Base-by-base conservation (phyloP, 768 basidiomycete species). In the Collybia sordida region DNA sequence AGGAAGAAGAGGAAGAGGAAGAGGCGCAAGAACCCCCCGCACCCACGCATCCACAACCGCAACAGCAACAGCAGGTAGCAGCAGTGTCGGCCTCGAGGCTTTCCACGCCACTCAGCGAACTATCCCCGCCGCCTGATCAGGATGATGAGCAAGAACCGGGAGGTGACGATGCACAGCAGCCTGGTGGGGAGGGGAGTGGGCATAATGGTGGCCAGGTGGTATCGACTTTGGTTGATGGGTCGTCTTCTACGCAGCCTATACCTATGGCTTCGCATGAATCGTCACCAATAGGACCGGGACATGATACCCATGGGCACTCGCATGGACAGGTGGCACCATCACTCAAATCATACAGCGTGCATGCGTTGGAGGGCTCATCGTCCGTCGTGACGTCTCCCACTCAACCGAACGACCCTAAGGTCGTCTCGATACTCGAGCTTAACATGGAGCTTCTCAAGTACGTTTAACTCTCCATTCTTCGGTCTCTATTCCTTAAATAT, bases 61-160 rank as follows among this genome's bases (percentile, higher is more conserved):
- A n/a, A n/a, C n/a, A n/a, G n/a, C n/a, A n/a, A n/a, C 19, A 50
- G 38, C 56, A 60, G 44, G 60, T 56, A 42, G 65, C 62, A n/a
- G n/a, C n/a, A n/a, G n/a, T n/a, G n/a, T 12, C 58, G 47, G 59
- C 65, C 12, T 86, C 85, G 48, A 72, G 82, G 24, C 75, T 74
- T 50, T 85, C 85, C 18, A 88, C 88, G 0, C 88, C 88, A 3
- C 80, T 91, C 61, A 89, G 85, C 56, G 88, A 89, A 54, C 80
- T 89, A 21, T 88, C 88, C 6, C 83, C 86, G 1, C 77, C 84
- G 0, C 81, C 84, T 35, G 81, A 82, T 58, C 71, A 72, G 19
- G 81, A 82, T 41, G 81, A 81, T 22, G 67, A 71, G 14, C 72
- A 74, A 3, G 66, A 68, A 45, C 68, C 73, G 34, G 51, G 34